A percentile compares a stretch with the other conserved stretches of the same genome.
Evolutionary conservation across 768 basidiomycete genomes (phyloP).

Genomic region (Serendipita sp.): DNA sequence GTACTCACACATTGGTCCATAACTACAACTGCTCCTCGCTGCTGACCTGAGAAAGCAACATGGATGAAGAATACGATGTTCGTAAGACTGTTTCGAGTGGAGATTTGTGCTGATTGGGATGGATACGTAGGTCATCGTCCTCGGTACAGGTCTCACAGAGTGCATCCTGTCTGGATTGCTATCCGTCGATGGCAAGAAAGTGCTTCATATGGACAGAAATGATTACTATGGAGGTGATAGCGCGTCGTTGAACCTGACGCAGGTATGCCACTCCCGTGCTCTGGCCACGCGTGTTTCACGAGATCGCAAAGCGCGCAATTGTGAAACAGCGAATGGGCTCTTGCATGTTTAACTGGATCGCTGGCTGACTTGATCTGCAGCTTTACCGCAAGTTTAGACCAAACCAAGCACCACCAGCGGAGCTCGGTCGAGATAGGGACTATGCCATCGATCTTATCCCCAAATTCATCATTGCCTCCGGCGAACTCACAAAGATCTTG

Average conservation of each 20-base stretch:
- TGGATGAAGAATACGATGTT: conserved; percentile 99
- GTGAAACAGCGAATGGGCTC: too few species aligned
- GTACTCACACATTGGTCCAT: not conserved
- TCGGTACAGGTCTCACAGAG: conserved; percentile 96
- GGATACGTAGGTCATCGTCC: conserved; percentile 54
- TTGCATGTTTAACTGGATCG: not conserved
- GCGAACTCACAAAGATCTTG: conserved; percentile 93
- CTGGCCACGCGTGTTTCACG: too few species aligned
- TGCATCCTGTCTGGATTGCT: conserved; percentile 95
- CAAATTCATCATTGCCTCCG: conserved; percentile 98
- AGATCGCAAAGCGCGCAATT: too few species aligned
- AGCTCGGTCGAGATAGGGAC: conserved; percentile 91
- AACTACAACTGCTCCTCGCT: too few species aligned
- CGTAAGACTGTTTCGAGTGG: conserved; percentile 10
- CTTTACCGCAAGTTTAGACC: conserved; percentile 91
- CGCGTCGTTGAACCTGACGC: conserved; percentile 91
- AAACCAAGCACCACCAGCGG: conserved; percentile 55
- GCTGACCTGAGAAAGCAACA: conserved; percentile 23
- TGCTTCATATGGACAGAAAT: conserved; percentile 96
- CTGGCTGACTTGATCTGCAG: conserved; percentile 26
- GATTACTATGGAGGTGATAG: conserved; percentile 99
- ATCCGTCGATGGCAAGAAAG: conserved; percentile 99
- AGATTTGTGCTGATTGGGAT: not conserved
- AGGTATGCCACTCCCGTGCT: conserved; percentile 36
- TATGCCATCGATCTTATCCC: conserved; percentile 96